Evolutionary conservation across 2,329 filamentous ascomycete genomes (phyloP), one percentile per base, ranked within the genome.

Genomic region (Macroventuria anomochaeta): DNA sequence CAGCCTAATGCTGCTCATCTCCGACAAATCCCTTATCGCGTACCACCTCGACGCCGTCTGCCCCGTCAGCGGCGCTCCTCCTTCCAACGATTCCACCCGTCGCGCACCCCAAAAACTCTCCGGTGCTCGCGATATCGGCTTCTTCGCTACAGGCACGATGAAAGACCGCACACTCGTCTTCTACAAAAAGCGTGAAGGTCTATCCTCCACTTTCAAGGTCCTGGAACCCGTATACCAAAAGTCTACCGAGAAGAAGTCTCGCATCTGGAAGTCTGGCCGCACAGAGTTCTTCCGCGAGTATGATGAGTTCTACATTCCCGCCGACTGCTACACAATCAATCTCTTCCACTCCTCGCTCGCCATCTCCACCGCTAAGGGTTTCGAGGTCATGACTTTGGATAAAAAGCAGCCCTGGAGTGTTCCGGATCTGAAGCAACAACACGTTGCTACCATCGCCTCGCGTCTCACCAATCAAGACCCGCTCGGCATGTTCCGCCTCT

Each of bases 211-310:
- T 0, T 97, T 99, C 83, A 97, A 93, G 78, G 92, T 99, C 11
- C 85, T 99, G 7, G 95, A 99, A 73, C 95, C 95, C 0, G 91
- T 99, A 21, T 90, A 95, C 69, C 93, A 97, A 63, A 97, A 96
- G 71, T 89, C 92, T 0, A 88, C 90, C 0, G 90, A 96, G 69
- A 93, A 90, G 79, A 90, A 88, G 66, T 84, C 86, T 4, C 86
- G 91, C 7, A 80, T 88, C 59, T 87, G 85, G 70, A 80, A 86
- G 15, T 83, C 84, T 8, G 91, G 91, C 17, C 87, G 85, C 55
- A 97, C 93, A 0, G 95, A 99, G 66, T 93, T 93, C 66, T 99
- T 97, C 86, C 89, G 95, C 58, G 95, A 99, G 71, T 99, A 93
- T 73, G 95, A 99, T 77, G 95, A 97, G 64, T 99, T 99, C 76